Conservation (phyloP, 768 basidiomycete genomes). For the Pleurotus ostreatus region DNA sequence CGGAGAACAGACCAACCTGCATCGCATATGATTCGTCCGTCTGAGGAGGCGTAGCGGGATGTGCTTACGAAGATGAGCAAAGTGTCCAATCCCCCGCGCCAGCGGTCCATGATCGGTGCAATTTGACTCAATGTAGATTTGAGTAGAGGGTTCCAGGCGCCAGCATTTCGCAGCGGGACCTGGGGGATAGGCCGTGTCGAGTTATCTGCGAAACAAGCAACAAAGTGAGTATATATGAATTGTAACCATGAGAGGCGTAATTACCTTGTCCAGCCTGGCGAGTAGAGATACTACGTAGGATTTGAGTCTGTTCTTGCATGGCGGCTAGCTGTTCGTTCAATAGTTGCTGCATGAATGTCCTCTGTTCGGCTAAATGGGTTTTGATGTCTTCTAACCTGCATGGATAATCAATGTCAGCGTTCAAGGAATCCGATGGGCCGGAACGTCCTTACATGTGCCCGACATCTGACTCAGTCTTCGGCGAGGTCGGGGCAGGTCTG, state of each 20-base stretch:
- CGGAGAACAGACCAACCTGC: conserved; percentile 17
- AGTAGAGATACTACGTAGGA: not conserved
- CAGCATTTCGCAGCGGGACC: not conserved
- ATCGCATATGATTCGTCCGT: not conserved
- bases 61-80: not conserved
- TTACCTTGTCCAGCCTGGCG: conserved; percentile 2
- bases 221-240: too few relatives aligned
- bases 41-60: not conserved
- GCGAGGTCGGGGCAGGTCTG: too few relatives aligned
- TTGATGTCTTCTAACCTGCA: too few relatives aligned
- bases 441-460: too few relatives aligned
- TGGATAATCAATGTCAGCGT: too few relatives aligned
- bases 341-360: not conserved
- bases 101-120: not conserved
- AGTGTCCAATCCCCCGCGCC: not conserved
- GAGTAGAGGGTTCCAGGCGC: conserved; percentile 1
- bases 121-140: not conserved
- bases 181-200: conserved; percentile 8
- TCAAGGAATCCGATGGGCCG: too few relatives aligned
- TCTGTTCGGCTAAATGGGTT: conserved; percentile 12
- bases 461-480: too few relatives aligned
- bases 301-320: not conserved
- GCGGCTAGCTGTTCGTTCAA: not conserved
- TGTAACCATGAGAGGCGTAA: too few relatives aligned
- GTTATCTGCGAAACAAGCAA: not conserved